Conservation (phyloP, 2,329 filamentous ascomycete species). For the Colletotrichum tamarilloi region DNA sequence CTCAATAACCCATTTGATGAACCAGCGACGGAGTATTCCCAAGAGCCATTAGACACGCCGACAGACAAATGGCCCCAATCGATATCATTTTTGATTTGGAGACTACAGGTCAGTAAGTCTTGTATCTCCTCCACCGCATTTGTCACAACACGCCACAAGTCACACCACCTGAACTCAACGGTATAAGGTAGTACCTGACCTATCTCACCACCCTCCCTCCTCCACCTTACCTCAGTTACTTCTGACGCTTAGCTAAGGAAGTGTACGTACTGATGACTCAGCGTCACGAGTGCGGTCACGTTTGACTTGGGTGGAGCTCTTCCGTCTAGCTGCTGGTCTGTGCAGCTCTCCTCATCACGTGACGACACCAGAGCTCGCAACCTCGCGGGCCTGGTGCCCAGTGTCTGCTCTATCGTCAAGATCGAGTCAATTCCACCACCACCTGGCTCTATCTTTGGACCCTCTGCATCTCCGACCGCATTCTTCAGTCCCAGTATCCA, state of each 20-base stretch:
- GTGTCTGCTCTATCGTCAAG: constrained; percentile 31
- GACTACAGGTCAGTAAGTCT: too few species aligned
- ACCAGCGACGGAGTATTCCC: neutral
- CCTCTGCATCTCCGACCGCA: constrained; percentile 47
- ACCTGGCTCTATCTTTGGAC: constrained; percentile 36
- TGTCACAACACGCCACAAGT: neutral
- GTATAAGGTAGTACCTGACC: neutral
- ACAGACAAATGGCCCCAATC: neutral
- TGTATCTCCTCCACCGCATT: neutral
- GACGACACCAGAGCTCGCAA: constrained; percentile 37
- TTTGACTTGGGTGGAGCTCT: neutral
- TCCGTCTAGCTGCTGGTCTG: neutral
- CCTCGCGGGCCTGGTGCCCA: constrained; percentile 33
- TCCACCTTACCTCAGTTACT: neutral
- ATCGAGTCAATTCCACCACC: constrained; percentile 34
- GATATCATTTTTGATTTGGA: neutral
- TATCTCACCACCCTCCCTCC: neutral
- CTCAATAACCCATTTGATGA: neutral
- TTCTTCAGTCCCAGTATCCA: constrained; percentile 53
- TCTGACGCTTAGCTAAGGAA: neutral
- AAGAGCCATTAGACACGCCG: neutral
- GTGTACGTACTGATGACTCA: neutral
- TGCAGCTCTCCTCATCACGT: constrained; percentile 26
- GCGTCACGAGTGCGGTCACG: constrained; percentile 15
- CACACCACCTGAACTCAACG: neutral